A percentile compares a stretch with the other conserved stretches of the same genome.
Conservation (phyloP, 75 land plant genomes). For the Sequoiadendron giganteum region DNA sequence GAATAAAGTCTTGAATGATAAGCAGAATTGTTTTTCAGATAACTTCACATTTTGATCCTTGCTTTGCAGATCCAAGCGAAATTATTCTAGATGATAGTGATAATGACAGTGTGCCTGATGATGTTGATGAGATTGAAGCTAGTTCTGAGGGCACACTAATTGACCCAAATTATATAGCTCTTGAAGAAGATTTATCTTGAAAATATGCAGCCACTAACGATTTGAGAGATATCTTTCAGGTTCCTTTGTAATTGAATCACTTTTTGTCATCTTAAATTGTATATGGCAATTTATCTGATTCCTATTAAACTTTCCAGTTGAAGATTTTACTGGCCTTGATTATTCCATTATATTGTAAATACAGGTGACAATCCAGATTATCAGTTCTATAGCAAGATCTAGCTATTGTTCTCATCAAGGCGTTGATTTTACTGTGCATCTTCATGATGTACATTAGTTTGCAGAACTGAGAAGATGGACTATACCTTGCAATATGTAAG, state of each 20-base stretch:
- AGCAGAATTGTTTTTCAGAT: background rate
- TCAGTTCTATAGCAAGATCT: background rate
- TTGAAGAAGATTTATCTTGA: constrained; percentile 5
- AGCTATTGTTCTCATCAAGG: background rate
- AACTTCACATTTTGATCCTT: background rate
- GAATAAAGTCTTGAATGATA: background rate
- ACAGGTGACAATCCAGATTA: background rate
- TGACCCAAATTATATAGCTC: constrained; percentile 1
- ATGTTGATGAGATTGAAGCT: constrained; percentile 7
- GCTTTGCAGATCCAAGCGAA: background rate
- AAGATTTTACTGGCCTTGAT: background rate
- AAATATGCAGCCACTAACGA: background rate
- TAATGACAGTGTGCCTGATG: constrained; percentile 3
- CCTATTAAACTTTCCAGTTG: background rate
- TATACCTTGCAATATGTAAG: background rate
- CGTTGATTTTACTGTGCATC: background rate
- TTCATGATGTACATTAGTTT: background rate
- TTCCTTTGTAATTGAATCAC: background rate
- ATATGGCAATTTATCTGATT: background rate
- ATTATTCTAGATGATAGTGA: background rate
- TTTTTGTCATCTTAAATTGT: background rate
- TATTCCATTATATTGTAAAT: background rate
- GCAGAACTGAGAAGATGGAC: background rate
- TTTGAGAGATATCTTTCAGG: background rate
- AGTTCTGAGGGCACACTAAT: background rate